Evolutionary conservation across 768 basidiomycete genomes (phyloP).

Genomic region (Mycena belliarum): DNA sequence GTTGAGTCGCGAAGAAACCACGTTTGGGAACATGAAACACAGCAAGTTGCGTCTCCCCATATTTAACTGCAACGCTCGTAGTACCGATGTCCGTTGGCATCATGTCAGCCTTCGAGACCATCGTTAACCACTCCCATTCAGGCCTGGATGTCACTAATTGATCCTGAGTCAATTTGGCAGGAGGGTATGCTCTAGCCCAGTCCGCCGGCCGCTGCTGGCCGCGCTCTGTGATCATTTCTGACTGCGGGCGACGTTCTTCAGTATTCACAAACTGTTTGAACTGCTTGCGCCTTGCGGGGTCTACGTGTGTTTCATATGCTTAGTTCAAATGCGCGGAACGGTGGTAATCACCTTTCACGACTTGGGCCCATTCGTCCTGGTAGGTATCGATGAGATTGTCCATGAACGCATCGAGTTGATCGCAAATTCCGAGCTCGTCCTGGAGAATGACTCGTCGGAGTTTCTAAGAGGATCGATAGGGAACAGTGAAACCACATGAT

Average conservation of each 20-base stretch:
- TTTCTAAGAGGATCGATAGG: conserved; percentile 38
- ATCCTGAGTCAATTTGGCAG: conserved; percentile 43
- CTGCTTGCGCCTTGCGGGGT: conserved; percentile 47
- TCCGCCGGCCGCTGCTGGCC: conserved; percentile 66
- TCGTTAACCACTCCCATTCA: conserved; percentile 57
- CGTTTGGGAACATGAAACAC: conserved; percentile 62
- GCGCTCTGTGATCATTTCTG: conserved; percentile 59
- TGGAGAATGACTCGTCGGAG: conserved; percentile 65
- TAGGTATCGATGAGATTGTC: conserved; percentile 64
- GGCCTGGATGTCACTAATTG: conserved; percentile 44
- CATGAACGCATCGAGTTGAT: conserved; percentile 68
- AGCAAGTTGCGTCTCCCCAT: conserved; percentile 67
- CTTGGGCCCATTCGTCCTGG: conserved; percentile 68
- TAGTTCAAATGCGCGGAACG: conserved; percentile 22
- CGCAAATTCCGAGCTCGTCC: conserved; percentile 73
- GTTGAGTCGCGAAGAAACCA: conserved; percentile 68
- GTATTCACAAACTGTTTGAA: conserved; percentile 73
- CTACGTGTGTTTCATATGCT: conserved; percentile 24
- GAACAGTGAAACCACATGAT: neutral
- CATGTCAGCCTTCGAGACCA: conserved; percentile 53
- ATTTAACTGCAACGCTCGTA: conserved; percentile 58
- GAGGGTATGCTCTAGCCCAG: conserved; percentile 61
- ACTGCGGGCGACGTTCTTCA: conserved; percentile 41
- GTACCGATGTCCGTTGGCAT: conserved; percentile 44
- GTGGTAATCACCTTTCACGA: conserved; percentile 43